A percentile compares a stretch with the other conserved stretches of the same genome.
These are phyloP conservation scores for Drechslerella dactyloides DNA, from an alignment of 2,329 filamentous ascomycete species.

Conservation along the genomic window DNA sequence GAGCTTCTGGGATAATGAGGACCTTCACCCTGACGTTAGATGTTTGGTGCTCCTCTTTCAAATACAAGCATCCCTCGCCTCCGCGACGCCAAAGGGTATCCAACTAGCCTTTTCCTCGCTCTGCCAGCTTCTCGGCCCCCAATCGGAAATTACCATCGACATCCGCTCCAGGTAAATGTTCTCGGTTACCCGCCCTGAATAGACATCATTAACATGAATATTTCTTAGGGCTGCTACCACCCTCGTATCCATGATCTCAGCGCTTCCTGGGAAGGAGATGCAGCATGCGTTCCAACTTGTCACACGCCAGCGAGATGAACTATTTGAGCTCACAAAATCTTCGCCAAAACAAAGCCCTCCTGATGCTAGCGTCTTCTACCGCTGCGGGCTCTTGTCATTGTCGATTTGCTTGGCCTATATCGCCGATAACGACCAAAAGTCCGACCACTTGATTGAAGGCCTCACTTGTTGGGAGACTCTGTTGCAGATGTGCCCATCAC, in stretches of 20 bases:
- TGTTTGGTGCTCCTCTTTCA: constrained; percentile 29
- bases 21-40: constrained; percentile 15
- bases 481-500: constrained; percentile 29
- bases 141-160: not conserved
- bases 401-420: constrained; percentile 34
- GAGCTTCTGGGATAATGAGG: constrained; percentile 31
- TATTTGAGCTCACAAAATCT: constrained; percentile 18
- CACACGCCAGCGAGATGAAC: constrained; percentile 17
- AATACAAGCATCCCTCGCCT: constrained; percentile 22
- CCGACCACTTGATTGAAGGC: constrained; percentile 50
- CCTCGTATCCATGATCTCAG: constrained; percentile 27
- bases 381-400: constrained; percentile 32
- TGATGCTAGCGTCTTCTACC: constrained; percentile 18
- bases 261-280: constrained; percentile 30
- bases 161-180: constrained; percentile 33
- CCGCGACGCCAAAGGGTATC: constrained; percentile 8
- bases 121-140: constrained; percentile 23
- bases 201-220: constrained; percentile 6
- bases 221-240: constrained; percentile 23
- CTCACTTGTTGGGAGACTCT: constrained; percentile 53
- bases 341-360: constrained; percentile 14
- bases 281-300: constrained; percentile 22
- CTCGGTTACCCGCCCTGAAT: no score
- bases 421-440: constrained; percentile 30
- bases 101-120: constrained; percentile 23